Conservation (phyloP, 1,284 basidiomycete genomes). For the Cryptococcus sp. region DNA sequence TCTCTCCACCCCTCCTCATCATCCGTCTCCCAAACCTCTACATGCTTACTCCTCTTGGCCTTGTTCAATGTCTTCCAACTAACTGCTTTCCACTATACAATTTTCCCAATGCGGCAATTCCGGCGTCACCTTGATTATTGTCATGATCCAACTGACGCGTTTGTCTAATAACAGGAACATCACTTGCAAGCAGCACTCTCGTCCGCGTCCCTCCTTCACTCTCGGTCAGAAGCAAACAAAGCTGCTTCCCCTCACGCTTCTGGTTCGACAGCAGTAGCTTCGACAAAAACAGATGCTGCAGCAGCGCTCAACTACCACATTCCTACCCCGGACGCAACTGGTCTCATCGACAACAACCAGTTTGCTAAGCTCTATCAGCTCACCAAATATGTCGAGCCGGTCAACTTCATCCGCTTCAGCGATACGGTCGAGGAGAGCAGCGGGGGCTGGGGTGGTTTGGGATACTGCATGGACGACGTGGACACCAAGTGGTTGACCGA, state of each 20-base stretch:
- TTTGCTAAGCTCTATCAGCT: conserved; percentile 71
- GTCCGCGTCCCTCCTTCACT: conserved; percentile 49
- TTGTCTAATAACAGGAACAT: conserved; percentile 70
- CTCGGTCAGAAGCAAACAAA: conserved; percentile 35
- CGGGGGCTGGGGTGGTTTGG: conserved; percentile 51
- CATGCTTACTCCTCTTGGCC: background rate
- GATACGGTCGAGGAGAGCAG: conserved; percentile 79
- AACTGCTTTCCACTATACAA: background rate
- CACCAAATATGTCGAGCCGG: conserved; percentile 71
- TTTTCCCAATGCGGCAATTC: conserved; percentile 32
- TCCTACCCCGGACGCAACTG: conserved; percentile 87
- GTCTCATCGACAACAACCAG: conserved; percentile 65
- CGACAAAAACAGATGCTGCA: conserved; percentile 18
- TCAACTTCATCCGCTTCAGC: conserved; percentile 79
- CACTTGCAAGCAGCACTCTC: conserved; percentile 72
- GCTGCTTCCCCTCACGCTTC: conserved; percentile 22
- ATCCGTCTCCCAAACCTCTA: background rate
- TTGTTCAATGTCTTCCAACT: too few species aligned
- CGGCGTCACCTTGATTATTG: conserved; percentile 1
- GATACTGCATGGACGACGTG: conserved; percentile 93
- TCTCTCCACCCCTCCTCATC: background rate
- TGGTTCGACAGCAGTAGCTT: conserved; percentile 6
- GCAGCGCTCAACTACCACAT: conserved; percentile 67
- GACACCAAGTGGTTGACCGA: conserved; percentile 92
- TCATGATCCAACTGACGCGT: conserved; percentile 1